Evolutionary conservation across 2,329 filamentous ascomycete species (phyloP).

Genomic region (Talaromyces sp.): DNA sequence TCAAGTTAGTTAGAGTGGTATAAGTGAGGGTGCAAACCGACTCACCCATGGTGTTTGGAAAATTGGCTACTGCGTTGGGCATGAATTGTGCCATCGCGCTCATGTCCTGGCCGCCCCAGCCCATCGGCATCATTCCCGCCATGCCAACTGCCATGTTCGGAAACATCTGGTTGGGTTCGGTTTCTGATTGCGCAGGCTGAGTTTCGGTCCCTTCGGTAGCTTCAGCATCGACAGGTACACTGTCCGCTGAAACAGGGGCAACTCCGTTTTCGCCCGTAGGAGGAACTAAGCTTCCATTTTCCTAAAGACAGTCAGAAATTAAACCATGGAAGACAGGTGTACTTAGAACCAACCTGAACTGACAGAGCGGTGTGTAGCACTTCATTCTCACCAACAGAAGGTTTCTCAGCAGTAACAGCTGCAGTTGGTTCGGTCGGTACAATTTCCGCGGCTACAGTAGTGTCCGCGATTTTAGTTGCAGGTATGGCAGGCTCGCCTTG

Average conservation of each 20-base stretch:
- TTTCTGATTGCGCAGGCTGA: constrained; percentile 23
- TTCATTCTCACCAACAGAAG: background rate
- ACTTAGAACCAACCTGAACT: constrained; percentile 6
- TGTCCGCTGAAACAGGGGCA: background rate
- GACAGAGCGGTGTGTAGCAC: background rate
- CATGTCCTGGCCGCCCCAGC: constrained; percentile 64
- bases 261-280: background rate
- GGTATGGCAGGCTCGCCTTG: background rate
- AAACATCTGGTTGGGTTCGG: constrained; percentile 21
- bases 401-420: background rate
- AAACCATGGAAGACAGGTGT: background rate
- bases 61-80: constrained; percentile 53
- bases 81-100: constrained; percentile 70
- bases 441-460: background rate
- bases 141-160: constrained; percentile 45
- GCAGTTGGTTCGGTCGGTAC: background rate
- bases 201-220: constrained; percentile 16
- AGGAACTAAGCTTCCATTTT: background rate
- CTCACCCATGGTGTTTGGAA: constrained; percentile 89
- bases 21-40: constrained; percentile 24
- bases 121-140: constrained; percentile 57
- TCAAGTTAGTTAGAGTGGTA: constrained; percentile 26
- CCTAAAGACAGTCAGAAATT: background rate
- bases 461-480: background rate
- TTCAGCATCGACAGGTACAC: background rate